Percentiles rank a stretch among this genome's conserved stretches.
phyloP scores from a whole-genome alignment of 805 yeast species.

The Teunomyces tritomae region DNA sequence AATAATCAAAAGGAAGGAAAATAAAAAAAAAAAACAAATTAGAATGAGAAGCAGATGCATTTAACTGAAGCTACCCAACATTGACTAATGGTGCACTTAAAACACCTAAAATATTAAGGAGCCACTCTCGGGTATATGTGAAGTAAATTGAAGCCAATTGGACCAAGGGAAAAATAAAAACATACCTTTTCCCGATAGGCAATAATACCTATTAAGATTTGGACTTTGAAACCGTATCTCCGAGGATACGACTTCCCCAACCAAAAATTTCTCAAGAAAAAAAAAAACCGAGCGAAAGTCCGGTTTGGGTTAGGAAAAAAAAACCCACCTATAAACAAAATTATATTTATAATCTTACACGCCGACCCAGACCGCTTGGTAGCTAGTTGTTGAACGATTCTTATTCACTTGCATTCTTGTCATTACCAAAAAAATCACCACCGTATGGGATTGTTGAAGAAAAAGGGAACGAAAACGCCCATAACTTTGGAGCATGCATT shows the following conservation, averaged over 20 bases:
- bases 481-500: constrained; percentile 22
- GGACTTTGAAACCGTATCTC: not conserved
- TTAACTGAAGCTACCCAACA: not conserved
- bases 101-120: not conserved
- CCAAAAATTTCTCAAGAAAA: not conserved
- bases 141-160: not conserved
- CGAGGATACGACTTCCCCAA: not conserved
- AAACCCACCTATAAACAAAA: not conserved
- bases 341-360: not conserved
- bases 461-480: not conserved
- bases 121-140: not conserved
- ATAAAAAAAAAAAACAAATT: not conserved
- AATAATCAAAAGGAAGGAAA: not conserved
- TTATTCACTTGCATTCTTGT: not conserved
- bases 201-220: not conserved
- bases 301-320: not conserved
- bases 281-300: not conserved
- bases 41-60: not conserved
- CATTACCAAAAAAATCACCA: not conserved
- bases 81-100: not conserved
- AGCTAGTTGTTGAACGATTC: not conserved
- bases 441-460: not conserved
- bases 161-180: not conserved
- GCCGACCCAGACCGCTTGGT: not conserved
- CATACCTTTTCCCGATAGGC: not conserved